These are phyloP conservation scores for Metschnikowia lunata DNA, from an alignment of 805 yeast genomes.

Conservation along the genomic window DNA sequence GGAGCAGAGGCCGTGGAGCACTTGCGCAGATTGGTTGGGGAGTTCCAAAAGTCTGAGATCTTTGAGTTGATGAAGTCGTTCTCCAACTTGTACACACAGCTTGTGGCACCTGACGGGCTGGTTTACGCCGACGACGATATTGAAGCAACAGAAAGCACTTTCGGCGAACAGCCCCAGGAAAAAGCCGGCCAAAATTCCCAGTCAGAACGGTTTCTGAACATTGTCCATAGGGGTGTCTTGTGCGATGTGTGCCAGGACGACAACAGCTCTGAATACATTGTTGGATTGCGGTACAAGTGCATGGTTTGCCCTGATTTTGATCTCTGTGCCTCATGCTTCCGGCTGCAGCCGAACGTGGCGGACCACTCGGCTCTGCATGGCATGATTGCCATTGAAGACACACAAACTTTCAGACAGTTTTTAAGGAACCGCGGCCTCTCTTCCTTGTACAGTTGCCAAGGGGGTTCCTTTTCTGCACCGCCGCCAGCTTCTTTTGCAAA, in stretches of 20 bases:
- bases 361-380: conserved; percentile 12
- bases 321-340: conserved; percentile 13
- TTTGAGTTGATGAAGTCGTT: conserved; percentile 13
- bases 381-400: conserved; percentile 13
- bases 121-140: not conserved
- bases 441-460: not conserved
- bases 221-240: conserved; percentile 24
- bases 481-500: not conserved
- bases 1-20: conserved; percentile 7
- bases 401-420: conserved; percentile 2
- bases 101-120: conserved; percentile 3
- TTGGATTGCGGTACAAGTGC: conserved; percentile 16
- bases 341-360: not conserved
- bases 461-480: not conserved
- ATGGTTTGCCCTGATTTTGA: conserved; percentile 15
- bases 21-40: conserved; percentile 9
- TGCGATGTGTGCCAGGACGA: conserved; percentile 36
- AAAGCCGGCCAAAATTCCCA: not conserved
- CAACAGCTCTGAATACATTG: conserved; percentile 2
- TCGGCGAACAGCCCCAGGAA: not conserved
- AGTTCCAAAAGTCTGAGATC: conserved; percentile 13
- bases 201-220: not conserved
- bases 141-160: not conserved
- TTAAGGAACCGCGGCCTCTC: not conserved
- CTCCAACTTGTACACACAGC: conserved; percentile 5